Evolutionary conservation across 495 filamentous ascomycete species (phyloP).

Genomic region (Bacidia rubella): DNA sequence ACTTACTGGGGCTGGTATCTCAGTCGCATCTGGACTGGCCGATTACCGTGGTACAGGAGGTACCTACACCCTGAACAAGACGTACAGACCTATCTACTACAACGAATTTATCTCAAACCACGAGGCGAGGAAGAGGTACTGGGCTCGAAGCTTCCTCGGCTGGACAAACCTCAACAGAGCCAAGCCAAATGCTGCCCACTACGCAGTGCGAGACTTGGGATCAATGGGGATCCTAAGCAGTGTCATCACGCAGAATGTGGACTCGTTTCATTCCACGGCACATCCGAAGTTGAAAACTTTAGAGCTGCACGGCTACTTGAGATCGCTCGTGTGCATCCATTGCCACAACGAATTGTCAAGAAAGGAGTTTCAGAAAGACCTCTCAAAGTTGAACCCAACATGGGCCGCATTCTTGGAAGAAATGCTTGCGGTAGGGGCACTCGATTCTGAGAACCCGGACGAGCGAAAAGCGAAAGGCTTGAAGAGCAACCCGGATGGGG

Average conservation of each 20-base stretch:
- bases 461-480: conserved; percentile 56
- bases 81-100: conserved; percentile 84
- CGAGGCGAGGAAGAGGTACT: conserved; percentile 86
- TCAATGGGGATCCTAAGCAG: conserved; percentile 55
- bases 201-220: conserved; percentile 57
- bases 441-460: conserved; percentile 61
- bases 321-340: conserved; percentile 67
- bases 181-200: conserved; percentile 66
- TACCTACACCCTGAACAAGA: conserved; percentile 81
- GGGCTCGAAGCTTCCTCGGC: conserved; percentile 87
- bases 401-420: conserved; percentile 69
- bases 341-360: conserved; percentile 56
- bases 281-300: conserved; percentile 64
- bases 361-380: conserved; percentile 57
- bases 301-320: conserved; percentile 83
- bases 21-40: conserved; percentile 80
- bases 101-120: conserved; percentile 73
- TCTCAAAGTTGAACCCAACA: conserved; percentile 67
- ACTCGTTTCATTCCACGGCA: conserved; percentile 72
- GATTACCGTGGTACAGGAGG: conserved; percentile 86
- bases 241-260: conserved; percentile 92
- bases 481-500: conserved; percentile 84
- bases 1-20: conserved; percentile 84
- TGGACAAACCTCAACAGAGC: conserved; percentile 72
- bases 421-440: conserved; percentile 55